These are phyloP conservation scores for Penicillium cataractarum DNA, from an alignment of 495 filamentous ascomycete species.

Conservation along the genomic window DNA sequence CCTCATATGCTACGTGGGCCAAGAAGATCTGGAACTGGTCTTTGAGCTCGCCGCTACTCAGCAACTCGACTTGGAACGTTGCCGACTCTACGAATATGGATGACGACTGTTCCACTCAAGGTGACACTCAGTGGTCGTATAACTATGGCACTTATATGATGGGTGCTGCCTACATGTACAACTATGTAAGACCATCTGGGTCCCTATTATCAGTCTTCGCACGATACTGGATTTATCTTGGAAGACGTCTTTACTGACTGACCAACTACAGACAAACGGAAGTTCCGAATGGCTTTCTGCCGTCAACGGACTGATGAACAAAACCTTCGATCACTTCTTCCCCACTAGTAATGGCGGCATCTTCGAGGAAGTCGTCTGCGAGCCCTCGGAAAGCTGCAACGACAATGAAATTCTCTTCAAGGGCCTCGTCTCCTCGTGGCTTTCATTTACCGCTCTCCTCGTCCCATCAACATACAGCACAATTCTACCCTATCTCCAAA, in stretches of 20 bases:
- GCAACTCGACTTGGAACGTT: slow-evolving; percentile 51
- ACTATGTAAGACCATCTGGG: slow-evolving; percentile 47
- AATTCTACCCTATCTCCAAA: slow-evolving; percentile 67
- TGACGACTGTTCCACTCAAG: slow-evolving; percentile 56
- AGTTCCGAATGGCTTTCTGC: slow-evolving; percentile 52
- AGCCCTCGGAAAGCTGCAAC: slow-evolving; percentile 61
- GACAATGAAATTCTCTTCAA: slow-evolving; percentile 84
- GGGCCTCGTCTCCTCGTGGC: slow-evolving; percentile 76
- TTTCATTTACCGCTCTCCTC: slow-evolving; percentile 72
- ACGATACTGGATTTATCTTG: neutral
- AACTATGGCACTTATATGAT: slow-evolving; percentile 70
- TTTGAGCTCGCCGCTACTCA: slow-evolving; percentile 51
- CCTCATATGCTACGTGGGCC: slow-evolving; percentile 69
- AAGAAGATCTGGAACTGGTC: slow-evolving; percentile 70
- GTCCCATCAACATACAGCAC: slow-evolving; percentile 60
- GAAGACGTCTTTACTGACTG: neutral
- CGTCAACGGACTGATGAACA: slow-evolving; percentile 56
- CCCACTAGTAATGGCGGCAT: slow-evolving; percentile 57
- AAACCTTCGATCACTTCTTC: slow-evolving; percentile 46
- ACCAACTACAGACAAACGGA: slow-evolving; percentile 22
- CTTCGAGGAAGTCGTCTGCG: slow-evolving; percentile 67
- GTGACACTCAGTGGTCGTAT: slow-evolving; percentile 69
- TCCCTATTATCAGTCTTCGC: no score
- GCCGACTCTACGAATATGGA: slow-evolving; percentile 63
- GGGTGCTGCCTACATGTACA: slow-evolving; percentile 75